These are phyloP conservation scores for Crithidia fasciculata DNA, from an alignment of 208 protist species.

Conservation along the genomic window DNA sequence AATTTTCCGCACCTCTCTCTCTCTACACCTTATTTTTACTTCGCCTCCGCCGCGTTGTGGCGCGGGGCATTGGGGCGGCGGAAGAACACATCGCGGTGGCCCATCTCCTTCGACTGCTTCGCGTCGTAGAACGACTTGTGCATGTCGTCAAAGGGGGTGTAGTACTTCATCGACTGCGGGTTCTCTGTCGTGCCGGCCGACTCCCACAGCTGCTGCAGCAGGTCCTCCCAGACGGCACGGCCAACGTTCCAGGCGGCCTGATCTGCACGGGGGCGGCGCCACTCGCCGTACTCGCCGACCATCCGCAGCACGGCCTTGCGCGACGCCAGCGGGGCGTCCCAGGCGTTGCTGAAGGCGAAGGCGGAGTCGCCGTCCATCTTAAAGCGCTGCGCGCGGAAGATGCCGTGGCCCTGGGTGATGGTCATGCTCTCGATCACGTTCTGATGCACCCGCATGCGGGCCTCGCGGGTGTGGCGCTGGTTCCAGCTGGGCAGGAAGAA, in stretches of 20 bases:
- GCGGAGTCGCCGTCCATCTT: constrained; percentile 88
- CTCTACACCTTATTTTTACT: background rate
- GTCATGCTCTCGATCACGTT: constrained; percentile 92
- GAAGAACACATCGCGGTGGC: constrained; percentile 90
- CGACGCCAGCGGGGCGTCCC: constrained; percentile 84
- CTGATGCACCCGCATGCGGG: constrained; percentile 88
- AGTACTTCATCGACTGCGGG: constrained; percentile 93
- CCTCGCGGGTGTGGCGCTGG: constrained; percentile 79
- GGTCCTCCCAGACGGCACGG: constrained; percentile 86
- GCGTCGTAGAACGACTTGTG: constrained; percentile 77
- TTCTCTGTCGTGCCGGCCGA: constrained; percentile 80
- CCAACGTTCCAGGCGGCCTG: constrained; percentile 85
- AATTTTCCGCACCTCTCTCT: background rate
- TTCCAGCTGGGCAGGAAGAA: constrained; percentile 95
- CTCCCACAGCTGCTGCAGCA: constrained; percentile 90
- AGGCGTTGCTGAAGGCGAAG: constrained; percentile 91
- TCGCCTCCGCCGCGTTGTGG: constrained; percentile 79
- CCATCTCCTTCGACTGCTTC: constrained; percentile 88
- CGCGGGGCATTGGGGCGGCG: constrained; percentile 82
- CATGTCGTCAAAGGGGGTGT: constrained; percentile 89
- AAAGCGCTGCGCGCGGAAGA: constrained; percentile 89
- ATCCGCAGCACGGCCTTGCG: constrained; percentile 89
- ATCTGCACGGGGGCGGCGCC: constrained; percentile 79
- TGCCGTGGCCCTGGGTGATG: constrained; percentile 86
- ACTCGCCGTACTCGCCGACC: constrained; percentile 93